These are phyloP conservation scores for Backusella luteola DNA, from an alignment of 192 early-diverging fungal genomes.

Conservation along the genomic window DNA sequence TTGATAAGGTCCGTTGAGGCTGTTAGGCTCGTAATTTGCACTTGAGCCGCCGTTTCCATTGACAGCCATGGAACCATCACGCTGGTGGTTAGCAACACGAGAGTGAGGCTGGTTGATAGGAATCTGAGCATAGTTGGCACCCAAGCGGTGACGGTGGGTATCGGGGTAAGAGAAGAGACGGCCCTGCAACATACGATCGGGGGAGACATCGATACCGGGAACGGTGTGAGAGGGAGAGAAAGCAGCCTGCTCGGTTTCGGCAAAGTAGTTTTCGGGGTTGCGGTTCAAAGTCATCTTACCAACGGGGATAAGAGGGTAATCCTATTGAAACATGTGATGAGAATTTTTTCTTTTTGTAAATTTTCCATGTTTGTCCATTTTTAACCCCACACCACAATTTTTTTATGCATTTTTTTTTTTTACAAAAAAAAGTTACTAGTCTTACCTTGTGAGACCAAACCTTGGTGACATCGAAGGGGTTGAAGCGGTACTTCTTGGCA, in stretches of 20 bases:
- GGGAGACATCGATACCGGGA: slow-evolving; percentile 76
- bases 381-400: background rate
- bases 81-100: slow-evolving; percentile 66
- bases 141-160: slow-evolving; percentile 84
- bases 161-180: slow-evolving; percentile 84
- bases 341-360: slow-evolving; percentile 1
- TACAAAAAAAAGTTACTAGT: background rate
- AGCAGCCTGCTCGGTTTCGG: slow-evolving; percentile 81
- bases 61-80: slow-evolving; percentile 69
- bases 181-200: slow-evolving; percentile 83
- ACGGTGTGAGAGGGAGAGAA: slow-evolving; percentile 78
- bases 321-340: slow-evolving; percentile 31
- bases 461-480: slow-evolving; percentile 85
- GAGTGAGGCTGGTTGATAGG: slow-evolving; percentile 79
- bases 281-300: slow-evolving; percentile 78
- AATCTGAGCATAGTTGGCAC: slow-evolving; percentile 75
- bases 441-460: slow-evolving; percentile 68
- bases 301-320: slow-evolving; percentile 72
- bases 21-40: slow-evolving; percentile 74
- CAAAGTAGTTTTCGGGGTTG: slow-evolving; percentile 85
- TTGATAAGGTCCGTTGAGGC: slow-evolving; percentile 55
- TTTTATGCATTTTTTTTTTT: background rate
- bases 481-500: slow-evolving; percentile 69
- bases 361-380: background rate
- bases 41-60: slow-evolving; percentile 55